Base-by-base conservation (phyloP, 1,284 basidiomycete genomes). In the Neonothopanus nambi region DNA sequence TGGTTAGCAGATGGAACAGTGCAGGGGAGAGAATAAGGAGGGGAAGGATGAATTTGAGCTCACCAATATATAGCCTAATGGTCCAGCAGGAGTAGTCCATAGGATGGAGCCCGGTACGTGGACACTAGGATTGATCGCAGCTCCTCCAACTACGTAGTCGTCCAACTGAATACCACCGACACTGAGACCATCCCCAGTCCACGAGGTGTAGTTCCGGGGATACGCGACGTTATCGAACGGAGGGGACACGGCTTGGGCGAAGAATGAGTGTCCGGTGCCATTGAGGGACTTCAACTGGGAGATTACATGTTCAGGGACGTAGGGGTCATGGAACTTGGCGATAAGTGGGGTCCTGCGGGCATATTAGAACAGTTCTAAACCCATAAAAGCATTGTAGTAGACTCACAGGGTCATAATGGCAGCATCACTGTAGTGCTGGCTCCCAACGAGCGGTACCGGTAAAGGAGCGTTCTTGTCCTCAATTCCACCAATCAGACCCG, bases 121-220 rank as follows among this genome's bases (percentile, higher is more conserved):
- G 20, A 58, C 48, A 5, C 23, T 54, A 3, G 62, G 60, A 51
- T 63, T 68, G 13, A 59, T 59, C 20, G 66, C 63, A 2, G 67
- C 56, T 8, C 67, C 66, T 3, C 66, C 66, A 5, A 65, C 57
- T 37, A 60, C 57, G 23, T 57, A 57, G 24, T 59, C 57, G 48
- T 69, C 67, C 7, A 67, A 52, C 41, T 65, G 54, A 20, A 68
- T 60, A 17, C 59, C 67, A 24, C 67, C 66, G 18, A 64, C 60
- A 56, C 65, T 69, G 13, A 68, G 47, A 6, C 66, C 67, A 9
- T 48, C 40, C 5, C 46, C 59, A 17, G 60, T 68, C 63, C 63
- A 69, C 9, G 63, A 58, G 2, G 65, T 65, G 48, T 69, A 69
- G 48, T 67, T 68, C 8, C 67, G 59, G 6, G 67, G 66, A 36